Base-by-base conservation (phyloP, 345 rosid genomes). In the Toxicodendron radicans region DNA sequence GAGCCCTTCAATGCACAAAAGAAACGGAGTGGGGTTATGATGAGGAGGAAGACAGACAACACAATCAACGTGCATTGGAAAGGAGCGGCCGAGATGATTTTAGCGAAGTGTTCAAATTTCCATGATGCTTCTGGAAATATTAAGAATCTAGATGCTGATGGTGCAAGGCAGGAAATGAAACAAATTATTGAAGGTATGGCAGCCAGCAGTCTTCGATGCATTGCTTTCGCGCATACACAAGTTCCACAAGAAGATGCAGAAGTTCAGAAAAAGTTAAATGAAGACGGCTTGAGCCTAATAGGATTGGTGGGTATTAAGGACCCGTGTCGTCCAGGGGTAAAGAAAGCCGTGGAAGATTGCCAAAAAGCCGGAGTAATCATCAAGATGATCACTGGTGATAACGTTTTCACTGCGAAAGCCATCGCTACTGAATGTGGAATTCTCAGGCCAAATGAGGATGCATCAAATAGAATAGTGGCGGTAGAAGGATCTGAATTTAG, bases 341-440 rank as follows among this genome's bases (percentile, higher is more conserved):
- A 83, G 73, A 67, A 75, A 54, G 97, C 94, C 0, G 96, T 94
- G 5, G 81, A 83, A 69, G 86, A 81, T 54, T 94, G 95, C 68
- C 87, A 84, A 70, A 33, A 41, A 49, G 96, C 97, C 0, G 98
- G 97, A 35, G 95, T 91, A 4, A 80, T 27, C 75, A 73, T 94
- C 83, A 91, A 86, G 61, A 91, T 94, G 94, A 83, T 93, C 69
- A 93, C 97, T 0, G 95, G 98, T 0, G 97, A 91, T 60, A 90
- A 91, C 58, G 75, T 89, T 57, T 82, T 77, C 84, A 92, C 93
- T 7, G 97, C 93, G 13, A 91, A 79, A 81, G 97, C 98, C 4
- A 91, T 94, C 61, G 94, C 97, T 0, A 79, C 82, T 0, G 94
- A 90, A 73, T 91, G 96, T 48, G 97, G 94, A 64, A 93, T 91